phyloP scores from a whole-genome alignment of 139 green algal genomes.

The Monoraphidium neglectum region DNA sequence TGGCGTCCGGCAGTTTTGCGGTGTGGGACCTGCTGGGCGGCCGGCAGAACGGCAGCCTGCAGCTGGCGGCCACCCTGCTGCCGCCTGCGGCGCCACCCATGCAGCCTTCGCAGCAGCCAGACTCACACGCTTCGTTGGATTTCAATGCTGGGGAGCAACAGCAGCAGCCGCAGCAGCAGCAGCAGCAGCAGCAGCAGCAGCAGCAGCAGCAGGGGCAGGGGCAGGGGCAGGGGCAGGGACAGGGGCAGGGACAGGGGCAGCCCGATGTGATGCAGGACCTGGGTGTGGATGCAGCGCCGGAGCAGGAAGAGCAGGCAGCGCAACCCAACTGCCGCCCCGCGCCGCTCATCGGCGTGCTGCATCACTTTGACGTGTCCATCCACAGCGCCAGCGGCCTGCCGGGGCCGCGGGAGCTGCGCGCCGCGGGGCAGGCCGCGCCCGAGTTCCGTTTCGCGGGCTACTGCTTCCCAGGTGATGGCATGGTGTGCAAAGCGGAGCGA shows the following conservation, averaged over 20 bases:
- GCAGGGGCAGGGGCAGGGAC: not conserved
- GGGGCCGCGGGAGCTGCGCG: not conserved
- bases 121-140: too few species aligned
- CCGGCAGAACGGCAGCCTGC: slow-evolving; percentile 3
- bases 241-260: not conserved
- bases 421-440: not conserved
- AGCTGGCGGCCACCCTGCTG: slow-evolving; percentile 5
- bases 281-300: not conserved
- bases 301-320: too few species aligned
- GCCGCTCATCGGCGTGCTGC: slow-evolving; percentile 8
- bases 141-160: too few species aligned
- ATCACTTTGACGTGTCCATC: slow-evolving; percentile 19
- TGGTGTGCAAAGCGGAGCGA: not conserved
- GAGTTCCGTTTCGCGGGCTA: slow-evolving; percentile 21
- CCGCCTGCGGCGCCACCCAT: too few species aligned
- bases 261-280: not conserved
- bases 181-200: not conserved
- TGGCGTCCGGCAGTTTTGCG: not conserved
- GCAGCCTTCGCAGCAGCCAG: too few species aligned
- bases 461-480: slow-evolving; percentile 21
- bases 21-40: slow-evolving; percentile 33
- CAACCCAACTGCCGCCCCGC: too few species aligned
- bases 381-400: slow-evolving; percentile 4
- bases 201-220: not conserved
- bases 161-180: too few species aligned